A percentile compares a stretch with the other conserved stretches of the same genome.
Evolutionary conservation across 352 stramenopile genomes (phyloP).

Genomic region (Pythium folliculosum): DNA sequence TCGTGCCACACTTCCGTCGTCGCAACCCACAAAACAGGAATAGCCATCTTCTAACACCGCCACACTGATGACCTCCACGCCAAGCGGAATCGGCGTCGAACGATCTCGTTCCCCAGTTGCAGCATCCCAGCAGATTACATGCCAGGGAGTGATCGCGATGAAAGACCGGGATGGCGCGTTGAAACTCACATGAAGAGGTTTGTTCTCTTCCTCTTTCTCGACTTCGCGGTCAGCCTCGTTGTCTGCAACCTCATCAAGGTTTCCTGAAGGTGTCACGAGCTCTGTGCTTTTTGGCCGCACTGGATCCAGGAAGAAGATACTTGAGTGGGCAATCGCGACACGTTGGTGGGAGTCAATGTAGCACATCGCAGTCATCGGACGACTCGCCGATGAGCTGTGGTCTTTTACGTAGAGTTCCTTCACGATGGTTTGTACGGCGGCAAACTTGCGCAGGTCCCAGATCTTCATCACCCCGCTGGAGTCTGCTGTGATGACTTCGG

Average conservation of each 20-base stretch:
- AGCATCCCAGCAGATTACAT: slow-evolving; percentile 36
- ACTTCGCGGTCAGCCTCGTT: neutral
- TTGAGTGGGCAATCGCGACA: slow-evolving; percentile 53
- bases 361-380: slow-evolving; percentile 44
- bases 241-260: neutral
- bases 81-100: slow-evolving; percentile 25
- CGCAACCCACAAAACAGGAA: slow-evolving; percentile 48
- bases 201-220: slow-evolving; percentile 33
- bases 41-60: slow-evolving; percentile 39
- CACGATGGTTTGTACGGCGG: slow-evolving; percentile 39
- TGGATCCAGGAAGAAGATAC: slow-evolving; percentile 54
- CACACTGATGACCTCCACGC: slow-evolving; percentile 36
- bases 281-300: neutral
- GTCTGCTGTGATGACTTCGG: slow-evolving; percentile 57
- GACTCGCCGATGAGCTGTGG: slow-evolving; percentile 11
- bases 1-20: slow-evolving; percentile 40
- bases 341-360: slow-evolving; percentile 37
- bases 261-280: neutral
- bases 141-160: slow-evolving; percentile 34
- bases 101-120: slow-evolving; percentile 29
- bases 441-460: slow-evolving; percentile 56
- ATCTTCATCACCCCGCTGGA: slow-evolving; percentile 55
- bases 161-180: slow-evolving; percentile 32
- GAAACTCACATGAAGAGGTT: slow-evolving; percentile 39
- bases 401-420: slow-evolving; percentile 39